phyloP scores from a whole-genome alignment of 306 rosid species.

The Trifolium dubium region DNA sequence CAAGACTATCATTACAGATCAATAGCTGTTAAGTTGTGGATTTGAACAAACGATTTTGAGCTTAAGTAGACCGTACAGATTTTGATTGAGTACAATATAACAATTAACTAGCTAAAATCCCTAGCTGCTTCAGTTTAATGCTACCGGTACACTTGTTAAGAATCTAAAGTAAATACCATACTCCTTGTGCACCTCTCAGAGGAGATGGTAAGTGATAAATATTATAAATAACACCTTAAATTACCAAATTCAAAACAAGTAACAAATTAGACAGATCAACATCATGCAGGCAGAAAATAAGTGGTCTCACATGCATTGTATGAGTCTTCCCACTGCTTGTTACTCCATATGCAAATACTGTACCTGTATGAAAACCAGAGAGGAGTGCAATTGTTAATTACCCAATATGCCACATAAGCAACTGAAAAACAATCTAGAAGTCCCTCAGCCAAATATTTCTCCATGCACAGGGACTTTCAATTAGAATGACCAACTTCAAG shows the following conservation, averaged over 20 bases:
- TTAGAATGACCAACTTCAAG: constrained; percentile 34
- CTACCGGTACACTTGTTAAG: constrained; percentile 3
- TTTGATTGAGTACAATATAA: constrained; percentile 8
- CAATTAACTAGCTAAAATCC: constrained; percentile 18
- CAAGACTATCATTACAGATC: constrained; percentile 24
- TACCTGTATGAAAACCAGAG: constrained; percentile 65
- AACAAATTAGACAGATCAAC: constrained; percentile 19
- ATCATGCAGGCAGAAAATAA: constrained; percentile 35
- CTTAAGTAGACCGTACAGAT: constrained; percentile 12
- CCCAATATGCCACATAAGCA: constrained; percentile 37
- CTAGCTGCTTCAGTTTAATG: constrained; percentile 14
- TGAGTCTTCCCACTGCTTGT: constrained; percentile 99
- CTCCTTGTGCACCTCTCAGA: neutral
- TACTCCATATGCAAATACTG: constrained; percentile 97
- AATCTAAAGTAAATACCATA: constrained; percentile 4
- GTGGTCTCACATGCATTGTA: constrained; percentile 93
- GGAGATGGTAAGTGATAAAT: neutral
- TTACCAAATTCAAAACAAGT: neutral
- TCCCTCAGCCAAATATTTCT: constrained; percentile 30
- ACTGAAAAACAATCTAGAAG: constrained; percentile 39
- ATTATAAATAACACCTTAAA: neutral
- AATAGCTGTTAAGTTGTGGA: neutral
- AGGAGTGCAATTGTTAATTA: constrained; percentile 29
- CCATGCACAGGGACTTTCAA: constrained; percentile 28
- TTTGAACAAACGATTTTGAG: constrained; percentile 26